Percentiles rank a stretch among this genome's conserved stretches.
Evolutionary conservation across 1,284 basidiomycete genomes (phyloP).

Genomic region (Fomitopsis betulina): DNA sequence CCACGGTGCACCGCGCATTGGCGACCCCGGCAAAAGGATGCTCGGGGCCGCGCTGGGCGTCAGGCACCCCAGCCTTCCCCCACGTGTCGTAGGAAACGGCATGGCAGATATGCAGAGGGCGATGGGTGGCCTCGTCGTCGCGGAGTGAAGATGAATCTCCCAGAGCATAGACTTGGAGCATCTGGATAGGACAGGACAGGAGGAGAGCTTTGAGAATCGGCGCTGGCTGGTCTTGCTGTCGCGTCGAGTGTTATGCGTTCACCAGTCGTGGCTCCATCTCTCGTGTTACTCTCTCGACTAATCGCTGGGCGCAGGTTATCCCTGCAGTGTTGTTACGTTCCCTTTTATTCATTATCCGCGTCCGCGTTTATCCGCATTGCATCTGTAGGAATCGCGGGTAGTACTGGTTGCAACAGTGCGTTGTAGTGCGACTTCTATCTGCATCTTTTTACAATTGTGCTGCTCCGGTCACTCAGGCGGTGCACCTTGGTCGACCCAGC

Average conservation of each 20-base stretch:
- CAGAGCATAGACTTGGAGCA: neutral
- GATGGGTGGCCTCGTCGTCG: slow-evolving; percentile 67
- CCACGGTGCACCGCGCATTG: slow-evolving; percentile 53
- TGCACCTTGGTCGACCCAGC: too few relatives aligned
- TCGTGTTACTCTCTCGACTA: slow-evolving; percentile 1
- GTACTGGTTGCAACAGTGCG: neutral
- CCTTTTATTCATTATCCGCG: slow-evolving; percentile 2
- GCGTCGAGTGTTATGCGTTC: slow-evolving; percentile 6
- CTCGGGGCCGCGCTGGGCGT: slow-evolving; percentile 76
- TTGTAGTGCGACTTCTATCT: neutral
- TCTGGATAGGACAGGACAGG: neutral
- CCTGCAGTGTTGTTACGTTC: slow-evolving; percentile 19
- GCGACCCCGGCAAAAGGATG: slow-evolving; percentile 82
- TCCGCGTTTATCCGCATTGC: neutral
- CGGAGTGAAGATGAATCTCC: slow-evolving; percentile 49
- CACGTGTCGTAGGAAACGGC: slow-evolving; percentile 58
- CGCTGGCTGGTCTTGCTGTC: neutral
- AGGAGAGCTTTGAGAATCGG: too few relatives aligned
- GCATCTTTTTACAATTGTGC: neutral
- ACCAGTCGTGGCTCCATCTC: neutral
- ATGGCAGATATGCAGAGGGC: slow-evolving; percentile 74
- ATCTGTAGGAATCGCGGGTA: neutral
- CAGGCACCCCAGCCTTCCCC: slow-evolving; percentile 66
- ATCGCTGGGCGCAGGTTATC: slow-evolving; percentile 18
- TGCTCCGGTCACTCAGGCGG: too few relatives aligned